phyloP scores from a whole-genome alignment of 805 yeast species.

The Candida sithepensis region DNA sequence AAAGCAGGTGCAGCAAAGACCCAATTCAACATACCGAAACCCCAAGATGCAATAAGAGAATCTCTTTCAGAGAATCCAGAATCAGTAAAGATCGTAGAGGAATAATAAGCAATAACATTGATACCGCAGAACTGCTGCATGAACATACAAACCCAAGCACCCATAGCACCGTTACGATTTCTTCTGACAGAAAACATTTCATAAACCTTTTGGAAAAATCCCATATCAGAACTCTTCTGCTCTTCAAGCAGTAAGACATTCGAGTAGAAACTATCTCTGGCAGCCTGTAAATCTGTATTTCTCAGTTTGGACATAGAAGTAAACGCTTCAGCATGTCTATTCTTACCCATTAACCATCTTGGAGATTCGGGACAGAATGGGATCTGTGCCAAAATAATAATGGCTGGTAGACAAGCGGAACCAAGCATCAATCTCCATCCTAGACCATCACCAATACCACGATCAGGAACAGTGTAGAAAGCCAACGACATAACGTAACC shows the following conservation, averaged over 20 bases:
- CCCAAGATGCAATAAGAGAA: slow-evolving; percentile 78
- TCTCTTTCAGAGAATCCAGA: slow-evolving; percentile 60
- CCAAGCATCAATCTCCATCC: slow-evolving; percentile 73
- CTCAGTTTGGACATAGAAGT: slow-evolving; percentile 48
- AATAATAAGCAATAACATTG: slow-evolving; percentile 83
- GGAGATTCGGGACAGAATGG: slow-evolving; percentile 75
- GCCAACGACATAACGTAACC: slow-evolving; percentile 67
- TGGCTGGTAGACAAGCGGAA: slow-evolving; percentile 65
- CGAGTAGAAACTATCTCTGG: slow-evolving; percentile 68
- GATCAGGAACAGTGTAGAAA: slow-evolving; percentile 49
- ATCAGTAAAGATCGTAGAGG: slow-evolving; percentile 68
- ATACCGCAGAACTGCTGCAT: slow-evolving; percentile 92
- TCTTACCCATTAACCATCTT: slow-evolving; percentile 74
- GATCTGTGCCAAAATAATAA: slow-evolving; percentile 54
- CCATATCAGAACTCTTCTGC: slow-evolving; percentile 39
- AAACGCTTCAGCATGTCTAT: slow-evolving; percentile 56
- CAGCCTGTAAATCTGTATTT: slow-evolving; percentile 53
- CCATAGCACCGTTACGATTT: slow-evolving; percentile 78
- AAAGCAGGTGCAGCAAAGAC: slow-evolving; percentile 81
- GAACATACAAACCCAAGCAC: slow-evolving; percentile 79
- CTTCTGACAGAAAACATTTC: slow-evolving; percentile 71
- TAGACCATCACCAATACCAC: slow-evolving; percentile 47
- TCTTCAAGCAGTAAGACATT: slow-evolving; percentile 63
- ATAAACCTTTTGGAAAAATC: slow-evolving; percentile 43
- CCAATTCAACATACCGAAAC: slow-evolving; percentile 80